Base-by-base conservation (phyloP, 148 eudicot species). In the Talinum fruticosum region DNA sequence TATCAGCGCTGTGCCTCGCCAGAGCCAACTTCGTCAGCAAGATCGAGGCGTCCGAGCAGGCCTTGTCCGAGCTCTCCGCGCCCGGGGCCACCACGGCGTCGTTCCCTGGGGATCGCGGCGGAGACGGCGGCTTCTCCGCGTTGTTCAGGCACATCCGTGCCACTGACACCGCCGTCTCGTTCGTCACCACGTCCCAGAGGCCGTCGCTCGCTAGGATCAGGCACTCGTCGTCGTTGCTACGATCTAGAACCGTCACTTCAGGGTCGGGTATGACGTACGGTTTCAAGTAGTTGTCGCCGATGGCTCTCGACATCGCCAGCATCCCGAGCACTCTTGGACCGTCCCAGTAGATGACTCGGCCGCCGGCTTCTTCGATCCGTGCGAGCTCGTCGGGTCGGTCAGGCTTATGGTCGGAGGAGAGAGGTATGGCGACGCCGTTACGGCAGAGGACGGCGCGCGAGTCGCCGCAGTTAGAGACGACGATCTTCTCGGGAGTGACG, bases 261-360 rank as follows among this genome's bases (percentile, higher is more conserved):
- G 98, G 96, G 67, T 91, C 89, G 33, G 96, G 81, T 76, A 88
- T 90, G 1, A 93, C 98, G 62, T 83, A 91, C 3, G 98, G 98
- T 76, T 93, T 93, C 62, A 93, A 72, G 70, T 93, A 93, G 65
- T 84, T 90, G 53, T 93, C 98, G 10, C 98, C 97, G 24, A 93
- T 93, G 7, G 97, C 97, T 44, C 97, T 76, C 3, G 97, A 93
- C 97, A 93, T 90, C 1, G 97, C 97, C 12, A 93, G 75, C 33
- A 93, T 87, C 1, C 97, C 97, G 2, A 93, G 88, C 32, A 93
- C 97, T 41, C 97, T 65, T 2, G 97, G 75, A 1, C 95, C 92
- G 47, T 93, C 95, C 97, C 95, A 93, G 66, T 85, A 93, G 36
- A 93, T 93, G 10, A 93, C 97, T 10, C 95, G 87, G 44, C 97